phyloP scores from a whole-genome alignment of 2,329 filamentous ascomycete species.

The Ascochyta clinopodiicola region DNA sequence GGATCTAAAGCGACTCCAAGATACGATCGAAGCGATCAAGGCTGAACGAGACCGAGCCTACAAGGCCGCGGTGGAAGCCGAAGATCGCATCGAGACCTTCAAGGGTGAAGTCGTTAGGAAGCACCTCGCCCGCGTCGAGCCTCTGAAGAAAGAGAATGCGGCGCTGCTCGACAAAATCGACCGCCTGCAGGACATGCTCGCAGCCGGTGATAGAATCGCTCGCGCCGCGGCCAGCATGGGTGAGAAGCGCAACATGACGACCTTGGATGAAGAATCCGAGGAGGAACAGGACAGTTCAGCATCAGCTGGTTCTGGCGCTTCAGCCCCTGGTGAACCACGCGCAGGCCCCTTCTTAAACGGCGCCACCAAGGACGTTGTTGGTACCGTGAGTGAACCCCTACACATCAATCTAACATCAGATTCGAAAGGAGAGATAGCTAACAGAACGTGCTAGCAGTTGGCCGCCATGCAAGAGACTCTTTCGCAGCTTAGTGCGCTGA shows the following conservation, averaged over 20 bases:
- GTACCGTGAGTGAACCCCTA: slow-evolving; percentile 41
- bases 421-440: slow-evolving; percentile 23
- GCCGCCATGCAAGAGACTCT: slow-evolving; percentile 48
- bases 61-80: slow-evolving; percentile 32
- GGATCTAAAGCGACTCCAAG: slow-evolving; percentile 20
- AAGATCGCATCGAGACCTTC: slow-evolving; percentile 45
- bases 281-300: slow-evolving; percentile 18
- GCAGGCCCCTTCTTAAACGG: slow-evolving; percentile 13
- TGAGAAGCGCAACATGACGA: slow-evolving; percentile 42
- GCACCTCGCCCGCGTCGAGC: slow-evolving; percentile 44
- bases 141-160: slow-evolving; percentile 42
- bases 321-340: slow-evolving; percentile 7
- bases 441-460: slow-evolving; percentile 45
- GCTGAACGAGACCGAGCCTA: slow-evolving; percentile 31
- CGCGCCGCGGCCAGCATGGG: slow-evolving; percentile 45
- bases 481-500: slow-evolving; percentile 44
- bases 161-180: slow-evolving; percentile 42
- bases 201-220: slow-evolving; percentile 45
- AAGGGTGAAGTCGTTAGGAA: slow-evolving; percentile 46
- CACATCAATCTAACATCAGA: neutral
- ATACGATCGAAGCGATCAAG: slow-evolving; percentile 22
- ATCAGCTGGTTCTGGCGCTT: neutral
- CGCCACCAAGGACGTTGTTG: slow-evolving; percentile 35
- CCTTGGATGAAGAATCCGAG: slow-evolving; percentile 41
- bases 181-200: slow-evolving; percentile 44